Percentiles rank a stretch among this genome's conserved stretches.
phyloP scores from a whole-genome alignment of 331 rosid species.

The Cucumis variabilis region DNA sequence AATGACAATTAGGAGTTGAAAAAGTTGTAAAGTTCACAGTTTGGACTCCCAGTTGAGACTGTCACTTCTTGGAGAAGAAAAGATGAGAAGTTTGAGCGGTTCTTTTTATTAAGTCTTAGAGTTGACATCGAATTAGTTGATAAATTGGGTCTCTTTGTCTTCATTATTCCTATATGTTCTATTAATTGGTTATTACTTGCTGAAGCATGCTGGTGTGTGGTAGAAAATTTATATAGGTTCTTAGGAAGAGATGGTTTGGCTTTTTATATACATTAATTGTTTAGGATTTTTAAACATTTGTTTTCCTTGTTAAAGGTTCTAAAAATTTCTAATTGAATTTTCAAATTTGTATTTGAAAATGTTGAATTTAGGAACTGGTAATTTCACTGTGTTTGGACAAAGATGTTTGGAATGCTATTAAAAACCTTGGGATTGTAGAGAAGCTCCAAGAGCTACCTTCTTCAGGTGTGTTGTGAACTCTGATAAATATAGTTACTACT shows the following conservation, averaged over 20 bases:
- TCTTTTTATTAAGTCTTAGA: background rate
- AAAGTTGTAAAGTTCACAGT: background rate
- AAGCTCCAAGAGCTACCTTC: too few species aligned
- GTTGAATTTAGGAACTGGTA: too few species aligned
- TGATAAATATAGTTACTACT: too few species aligned
- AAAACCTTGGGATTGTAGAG: too few species aligned
- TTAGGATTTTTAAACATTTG: too few species aligned
- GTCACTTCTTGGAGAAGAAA: background rate
- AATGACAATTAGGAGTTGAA: background rate
- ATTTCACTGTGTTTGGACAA: too few species aligned
- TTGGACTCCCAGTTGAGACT: background rate
- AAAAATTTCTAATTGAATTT: too few species aligned
- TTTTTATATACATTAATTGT: too few species aligned
- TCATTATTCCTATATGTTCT: background rate
- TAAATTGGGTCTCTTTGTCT: background rate
- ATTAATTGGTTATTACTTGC: background rate
- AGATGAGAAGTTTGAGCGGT: background rate
- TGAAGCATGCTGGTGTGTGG: background rate
- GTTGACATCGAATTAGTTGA: background rate
- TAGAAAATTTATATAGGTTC: background rate
- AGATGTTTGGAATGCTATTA: too few species aligned
- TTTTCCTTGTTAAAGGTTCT: too few species aligned
- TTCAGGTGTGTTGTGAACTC: too few species aligned
- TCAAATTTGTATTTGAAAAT: too few species aligned
- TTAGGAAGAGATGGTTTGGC: background rate